Conservation (phyloP, 2,329 filamentous ascomycete species). For the Bretziella fagacearum region DNA sequence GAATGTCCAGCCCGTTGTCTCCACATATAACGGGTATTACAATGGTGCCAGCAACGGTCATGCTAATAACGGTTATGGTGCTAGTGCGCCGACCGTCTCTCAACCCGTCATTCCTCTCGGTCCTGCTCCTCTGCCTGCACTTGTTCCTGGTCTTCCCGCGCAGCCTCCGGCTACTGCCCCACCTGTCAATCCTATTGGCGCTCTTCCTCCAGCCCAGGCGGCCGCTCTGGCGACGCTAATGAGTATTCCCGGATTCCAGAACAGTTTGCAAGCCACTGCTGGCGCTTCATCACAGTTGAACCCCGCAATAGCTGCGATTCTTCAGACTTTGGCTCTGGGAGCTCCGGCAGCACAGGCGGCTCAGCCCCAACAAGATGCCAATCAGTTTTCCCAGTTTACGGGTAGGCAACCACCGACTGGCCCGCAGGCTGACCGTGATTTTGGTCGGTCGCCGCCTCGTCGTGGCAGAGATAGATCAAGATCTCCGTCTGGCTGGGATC, state of each 20-base stretch:
- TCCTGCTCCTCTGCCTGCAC: neutral
- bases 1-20: constrained; percentile 18
- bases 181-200: neutral
- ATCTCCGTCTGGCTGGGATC: constrained; percentile 28
- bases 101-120: constrained; percentile 15
- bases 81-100: constrained; percentile 18
- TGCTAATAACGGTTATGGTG: constrained; percentile 8
- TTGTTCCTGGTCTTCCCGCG: constrained; percentile 17
- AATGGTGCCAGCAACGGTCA: constrained; percentile 1
- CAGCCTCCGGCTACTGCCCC: constrained; percentile 15
- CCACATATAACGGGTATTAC: constrained; percentile 8
- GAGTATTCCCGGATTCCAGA: constrained; percentile 11
- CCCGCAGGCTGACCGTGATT: constrained; percentile 14
- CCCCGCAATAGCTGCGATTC: constrained; percentile 9
- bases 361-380: neutral
- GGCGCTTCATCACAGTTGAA: constrained; percentile 1
- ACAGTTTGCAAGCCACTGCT: neutral
- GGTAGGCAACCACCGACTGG: constrained; percentile 10
- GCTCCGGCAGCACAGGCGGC: neutral
- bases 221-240: constrained; percentile 11
- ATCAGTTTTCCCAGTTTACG: neutral
- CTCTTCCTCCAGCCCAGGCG: constrained; percentile 8
- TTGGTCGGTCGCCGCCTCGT: constrained; percentile 46
- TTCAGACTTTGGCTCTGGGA: constrained; percentile 12
- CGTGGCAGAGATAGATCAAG: constrained; percentile 46